phyloP scores from a whole-genome alignment of 768 basidiomycete species.

The Psilocybe cyanescens region DNA sequence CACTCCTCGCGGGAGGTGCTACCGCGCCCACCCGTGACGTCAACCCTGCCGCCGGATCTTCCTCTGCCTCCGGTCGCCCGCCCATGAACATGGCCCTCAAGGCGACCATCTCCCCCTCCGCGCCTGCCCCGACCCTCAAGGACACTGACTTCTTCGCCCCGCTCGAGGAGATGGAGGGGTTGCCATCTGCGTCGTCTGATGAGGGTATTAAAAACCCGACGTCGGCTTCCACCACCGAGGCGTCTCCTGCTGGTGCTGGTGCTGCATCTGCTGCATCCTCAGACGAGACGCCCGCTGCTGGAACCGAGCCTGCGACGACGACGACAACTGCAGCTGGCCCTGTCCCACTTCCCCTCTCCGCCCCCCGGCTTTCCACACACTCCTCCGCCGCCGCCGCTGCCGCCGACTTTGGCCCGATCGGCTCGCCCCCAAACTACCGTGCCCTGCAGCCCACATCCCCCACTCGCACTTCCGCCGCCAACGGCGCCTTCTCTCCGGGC shows the following conservation, averaged over 20 bases:
- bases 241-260: neutral
- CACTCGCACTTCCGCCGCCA: constrained; percentile 35
- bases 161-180: constrained; percentile 59
- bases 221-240: neutral
- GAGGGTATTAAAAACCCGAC: neutral
- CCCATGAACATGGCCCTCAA: constrained; percentile 73
- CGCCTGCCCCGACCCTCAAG: constrained; percentile 77
- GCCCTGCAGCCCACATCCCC: constrained; percentile 32
- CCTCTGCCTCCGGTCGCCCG: constrained; percentile 47
- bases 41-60: constrained; percentile 28
- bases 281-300: neutral
- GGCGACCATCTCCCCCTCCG: constrained; percentile 74
- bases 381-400: constrained; percentile 45
- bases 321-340: constrained; percentile 36
- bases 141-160: constrained; percentile 77
- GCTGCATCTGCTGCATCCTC: constrained; percentile 6
- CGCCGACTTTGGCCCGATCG: constrained; percentile 80
- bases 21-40: constrained; percentile 67
- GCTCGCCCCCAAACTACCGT: constrained; percentile 67
- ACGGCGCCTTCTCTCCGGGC: constrained; percentile 50
- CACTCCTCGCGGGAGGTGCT: constrained; percentile 54
- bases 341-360: constrained; percentile 57
- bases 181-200: constrained; percentile 19
- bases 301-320: constrained; percentile 18
- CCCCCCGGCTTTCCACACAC: constrained; percentile 51